Percentiles rank a stretch among this genome's conserved stretches.
phyloP scores from a whole-genome alignment of 768 basidiomycete species.

The Macrolepiota dolichaula region DNA sequence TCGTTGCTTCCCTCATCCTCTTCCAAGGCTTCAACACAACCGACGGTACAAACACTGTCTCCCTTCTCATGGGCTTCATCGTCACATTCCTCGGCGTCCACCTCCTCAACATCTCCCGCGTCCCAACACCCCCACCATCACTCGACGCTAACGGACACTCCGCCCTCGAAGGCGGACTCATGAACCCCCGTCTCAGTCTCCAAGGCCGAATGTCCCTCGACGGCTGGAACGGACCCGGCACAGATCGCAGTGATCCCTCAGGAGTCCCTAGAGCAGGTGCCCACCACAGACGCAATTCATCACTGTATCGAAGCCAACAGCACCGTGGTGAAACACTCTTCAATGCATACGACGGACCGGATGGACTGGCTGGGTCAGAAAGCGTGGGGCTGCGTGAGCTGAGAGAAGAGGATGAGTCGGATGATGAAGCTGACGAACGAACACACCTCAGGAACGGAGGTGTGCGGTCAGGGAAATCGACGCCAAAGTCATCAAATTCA shows the following conservation, averaged over 20 bases:
- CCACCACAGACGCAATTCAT: slow-evolving; percentile 62
- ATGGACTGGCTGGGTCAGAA: slow-evolving; percentile 19
- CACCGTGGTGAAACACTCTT: slow-evolving; percentile 55
- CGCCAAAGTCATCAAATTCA: slow-evolving; percentile 19
- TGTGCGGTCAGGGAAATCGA: slow-evolving; percentile 13
- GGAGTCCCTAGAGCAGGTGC: slow-evolving; percentile 18
- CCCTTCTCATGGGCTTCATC: slow-evolving; percentile 85
- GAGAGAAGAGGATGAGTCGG: slow-evolving; percentile 61
- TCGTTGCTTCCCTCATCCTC: slow-evolving; percentile 91
- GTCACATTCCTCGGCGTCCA: slow-evolving; percentile 98
- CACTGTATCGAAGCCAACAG: slow-evolving; percentile 64
- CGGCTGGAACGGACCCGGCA: slow-evolving; percentile 54
- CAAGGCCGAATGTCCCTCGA: slow-evolving; percentile 82
- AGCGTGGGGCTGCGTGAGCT: slow-evolving; percentile 57
- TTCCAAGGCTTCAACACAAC: slow-evolving; percentile 97
- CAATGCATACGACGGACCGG: slow-evolving; percentile 67
- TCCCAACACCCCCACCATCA: slow-evolving; percentile 41
- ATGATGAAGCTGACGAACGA: slow-evolving; percentile 45
- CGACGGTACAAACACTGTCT: slow-evolving; percentile 75
- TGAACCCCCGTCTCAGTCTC: slow-evolving; percentile 78
- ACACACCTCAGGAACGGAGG: slow-evolving; percentile 30
- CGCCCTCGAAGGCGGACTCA: slow-evolving; percentile 60
- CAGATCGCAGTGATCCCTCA: not conserved
- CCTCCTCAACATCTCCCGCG: slow-evolving; percentile 79
- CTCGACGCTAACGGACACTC: slow-evolving; percentile 40